phyloP scores from a whole-genome alignment of 2,329 filamentous ascomycete species.

The Erysiphe pisi region DNA sequence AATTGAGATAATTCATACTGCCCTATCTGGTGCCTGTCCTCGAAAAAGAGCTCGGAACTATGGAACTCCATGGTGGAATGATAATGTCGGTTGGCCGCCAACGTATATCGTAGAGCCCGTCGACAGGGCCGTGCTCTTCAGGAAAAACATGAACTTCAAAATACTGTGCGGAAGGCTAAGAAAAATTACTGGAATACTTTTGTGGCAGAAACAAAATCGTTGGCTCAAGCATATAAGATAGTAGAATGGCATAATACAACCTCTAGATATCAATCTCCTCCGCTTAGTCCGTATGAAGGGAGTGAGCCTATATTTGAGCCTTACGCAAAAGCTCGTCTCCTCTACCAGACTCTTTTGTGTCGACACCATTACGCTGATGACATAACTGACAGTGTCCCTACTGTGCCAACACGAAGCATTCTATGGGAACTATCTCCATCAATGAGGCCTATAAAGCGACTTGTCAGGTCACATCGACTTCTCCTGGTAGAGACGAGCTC shows the following conservation, averaged over 20 bases:
- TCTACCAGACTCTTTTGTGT: not conserved
- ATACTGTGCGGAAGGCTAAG: no score
- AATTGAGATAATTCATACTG: no score
- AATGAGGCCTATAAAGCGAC: not conserved
- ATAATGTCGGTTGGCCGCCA: no score
- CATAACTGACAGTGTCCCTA: not conserved
- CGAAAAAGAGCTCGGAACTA: no score
- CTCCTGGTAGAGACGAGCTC: constrained; percentile 10
- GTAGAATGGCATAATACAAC: not conserved
- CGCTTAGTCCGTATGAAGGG: not conserved
- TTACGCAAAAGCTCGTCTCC: not conserved
- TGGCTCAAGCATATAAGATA: constrained; percentile 12
- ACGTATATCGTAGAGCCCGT: no score
- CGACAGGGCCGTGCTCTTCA: no score
- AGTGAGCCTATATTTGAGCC: not conserved
- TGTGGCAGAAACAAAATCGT: not conserved
- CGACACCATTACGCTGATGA: not conserved
- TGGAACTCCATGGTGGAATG: no score
- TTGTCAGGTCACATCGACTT: constrained; percentile 10
- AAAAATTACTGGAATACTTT: no score
- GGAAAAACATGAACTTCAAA: no score
- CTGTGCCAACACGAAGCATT: not conserved
- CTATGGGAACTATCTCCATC: not conserved
- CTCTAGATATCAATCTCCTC: not conserved
- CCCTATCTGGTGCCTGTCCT: no score